Conservation (phyloP, 2,329 filamentous ascomycete species). For the Septoria petroselini region DNA sequence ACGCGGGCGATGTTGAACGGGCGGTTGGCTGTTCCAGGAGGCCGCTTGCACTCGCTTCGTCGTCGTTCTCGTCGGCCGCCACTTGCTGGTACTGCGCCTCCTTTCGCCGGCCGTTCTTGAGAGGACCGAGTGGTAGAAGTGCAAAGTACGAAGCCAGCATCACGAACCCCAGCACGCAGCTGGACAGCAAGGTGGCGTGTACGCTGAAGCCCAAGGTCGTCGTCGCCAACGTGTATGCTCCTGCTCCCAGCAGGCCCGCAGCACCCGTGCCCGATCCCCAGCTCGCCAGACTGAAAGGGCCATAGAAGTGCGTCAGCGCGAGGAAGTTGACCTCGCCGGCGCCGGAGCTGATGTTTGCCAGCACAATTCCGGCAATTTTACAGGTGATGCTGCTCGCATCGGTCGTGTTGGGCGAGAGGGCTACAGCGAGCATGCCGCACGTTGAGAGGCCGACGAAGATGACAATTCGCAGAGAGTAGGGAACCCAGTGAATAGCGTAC, state of each 20-base stretch:
- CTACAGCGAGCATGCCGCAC: slow-evolving; percentile 85
- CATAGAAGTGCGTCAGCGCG: slow-evolving; percentile 89
- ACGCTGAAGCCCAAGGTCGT: slow-evolving; percentile 75
- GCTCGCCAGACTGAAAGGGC: slow-evolving; percentile 76
- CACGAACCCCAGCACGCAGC: slow-evolving; percentile 72
- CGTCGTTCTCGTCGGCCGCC: slow-evolving; percentile 44
- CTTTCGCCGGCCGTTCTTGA: slow-evolving; percentile 49
- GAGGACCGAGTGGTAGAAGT: slow-evolving; percentile 66
- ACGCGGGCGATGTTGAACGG: slow-evolving; percentile 34
- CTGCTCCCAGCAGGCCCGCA: slow-evolving; percentile 67
- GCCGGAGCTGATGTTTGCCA: slow-evolving; percentile 82
- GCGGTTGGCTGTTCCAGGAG: slow-evolving; percentile 34
- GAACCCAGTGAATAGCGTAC: slow-evolving; percentile 87
- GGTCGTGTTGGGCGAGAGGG: slow-evolving; percentile 62
- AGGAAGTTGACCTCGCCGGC: slow-evolving; percentile 89
- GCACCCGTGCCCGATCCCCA: slow-evolving; percentile 87
- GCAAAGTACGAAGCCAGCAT: slow-evolving; percentile 87
- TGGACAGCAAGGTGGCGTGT: slow-evolving; percentile 68
- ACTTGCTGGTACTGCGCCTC: slow-evolving; percentile 56
- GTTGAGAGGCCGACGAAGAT: slow-evolving; percentile 72
- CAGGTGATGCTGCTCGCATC: slow-evolving; percentile 57
- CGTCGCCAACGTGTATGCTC: slow-evolving; percentile 81
- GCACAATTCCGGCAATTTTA: slow-evolving; percentile 77
- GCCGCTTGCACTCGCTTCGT: slow-evolving; percentile 38
- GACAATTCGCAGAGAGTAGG: slow-evolving; percentile 72